These are phyloP conservation scores for Penicillium sp. DNA, from an alignment of 2,329 filamentous ascomycete genomes.

Conservation along the genomic window DNA sequence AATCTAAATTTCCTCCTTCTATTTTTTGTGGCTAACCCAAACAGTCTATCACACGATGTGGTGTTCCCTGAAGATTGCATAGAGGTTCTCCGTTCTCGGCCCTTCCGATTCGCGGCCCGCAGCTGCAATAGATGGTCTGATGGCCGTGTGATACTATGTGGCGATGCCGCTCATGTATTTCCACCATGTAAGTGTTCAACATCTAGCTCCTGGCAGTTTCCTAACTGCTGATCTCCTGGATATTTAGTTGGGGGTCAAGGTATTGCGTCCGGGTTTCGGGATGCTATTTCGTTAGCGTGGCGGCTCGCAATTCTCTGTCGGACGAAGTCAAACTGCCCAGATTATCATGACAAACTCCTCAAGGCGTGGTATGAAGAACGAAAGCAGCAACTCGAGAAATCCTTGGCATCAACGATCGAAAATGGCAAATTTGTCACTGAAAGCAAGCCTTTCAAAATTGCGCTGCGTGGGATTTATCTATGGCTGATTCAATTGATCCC, in stretches of 20 bases:
- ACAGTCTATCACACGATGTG: slow-evolving; percentile 34
- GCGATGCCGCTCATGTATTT: slow-evolving; percentile 59
- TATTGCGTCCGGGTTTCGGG: slow-evolving; percentile 47
- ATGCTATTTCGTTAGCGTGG: slow-evolving; percentile 44
- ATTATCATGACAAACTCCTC: slow-evolving; percentile 29
- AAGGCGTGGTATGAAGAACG: slow-evolving; percentile 41
- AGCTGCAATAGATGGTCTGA: slow-evolving; percentile 54
- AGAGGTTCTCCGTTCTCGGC: slow-evolving; percentile 50
- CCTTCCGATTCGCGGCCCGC: slow-evolving; percentile 51
- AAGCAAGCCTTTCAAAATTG: slow-evolving; percentile 32
- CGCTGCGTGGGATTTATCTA: slow-evolving; percentile 38
- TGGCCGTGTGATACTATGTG: slow-evolving; percentile 48
- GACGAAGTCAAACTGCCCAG: slow-evolving; percentile 1
- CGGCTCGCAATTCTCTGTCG: slow-evolving; percentile 37
- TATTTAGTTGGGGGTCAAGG: slow-evolving; percentile 47
- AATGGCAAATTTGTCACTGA: slow-evolving; percentile 42
- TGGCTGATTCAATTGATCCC: slow-evolving; percentile 40
- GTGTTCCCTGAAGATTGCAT: slow-evolving; percentile 53
- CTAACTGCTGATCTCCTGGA: background rate
- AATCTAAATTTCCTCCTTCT: too few species aligned
- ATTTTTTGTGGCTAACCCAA: background rate
- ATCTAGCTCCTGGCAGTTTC: background rate
- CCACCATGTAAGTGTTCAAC: slow-evolving; percentile 47
- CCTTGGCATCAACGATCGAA: slow-evolving; percentile 38
- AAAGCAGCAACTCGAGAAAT: slow-evolving; percentile 43